Percentiles rank a stretch among this genome's conserved stretches.
phyloP scores from a whole-genome alignment of 768 basidiomycete species.

The Kwoniella shandongensis region DNA sequence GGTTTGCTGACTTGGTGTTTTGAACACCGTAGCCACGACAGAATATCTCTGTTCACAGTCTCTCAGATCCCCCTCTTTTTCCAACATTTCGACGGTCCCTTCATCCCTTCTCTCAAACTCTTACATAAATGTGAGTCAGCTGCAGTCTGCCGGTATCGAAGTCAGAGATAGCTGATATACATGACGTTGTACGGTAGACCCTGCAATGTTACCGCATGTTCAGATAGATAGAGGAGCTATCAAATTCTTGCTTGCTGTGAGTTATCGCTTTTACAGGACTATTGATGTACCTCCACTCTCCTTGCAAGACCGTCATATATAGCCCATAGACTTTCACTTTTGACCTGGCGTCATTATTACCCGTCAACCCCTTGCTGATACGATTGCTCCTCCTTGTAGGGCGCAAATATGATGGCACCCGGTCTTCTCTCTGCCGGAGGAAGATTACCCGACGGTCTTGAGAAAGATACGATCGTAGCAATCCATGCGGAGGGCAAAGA shows the following conservation, averaged over 20 bases:
- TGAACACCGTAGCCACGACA: constrained; percentile 72
- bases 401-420: constrained; percentile 61
- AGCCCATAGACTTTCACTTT: no score
- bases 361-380: background rate
- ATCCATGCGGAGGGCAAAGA: constrained; percentile 96
- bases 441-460: constrained; percentile 71
- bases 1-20: background rate
- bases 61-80: constrained; percentile 86
- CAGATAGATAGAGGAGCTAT: constrained; percentile 95
- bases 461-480: constrained; percentile 75
- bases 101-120: constrained; percentile 81
- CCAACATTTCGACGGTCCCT: constrained; percentile 93
- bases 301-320: no score
- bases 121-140: constrained; percentile 81
- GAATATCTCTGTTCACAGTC: constrained; percentile 88
- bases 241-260: constrained; percentile 82
- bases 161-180: constrained; percentile 7
- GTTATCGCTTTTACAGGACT: constrained; percentile 29
- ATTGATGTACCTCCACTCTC: no score
- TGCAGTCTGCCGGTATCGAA: background rate
- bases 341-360: no score
- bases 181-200: no score
- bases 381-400: constrained; percentile 34
- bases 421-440: constrained; percentile 92
- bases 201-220: constrained; percentile 81